Base-by-base conservation (phyloP, 2,329 filamentous ascomycete genomes). In the Xylariaceae sp. region DNA sequence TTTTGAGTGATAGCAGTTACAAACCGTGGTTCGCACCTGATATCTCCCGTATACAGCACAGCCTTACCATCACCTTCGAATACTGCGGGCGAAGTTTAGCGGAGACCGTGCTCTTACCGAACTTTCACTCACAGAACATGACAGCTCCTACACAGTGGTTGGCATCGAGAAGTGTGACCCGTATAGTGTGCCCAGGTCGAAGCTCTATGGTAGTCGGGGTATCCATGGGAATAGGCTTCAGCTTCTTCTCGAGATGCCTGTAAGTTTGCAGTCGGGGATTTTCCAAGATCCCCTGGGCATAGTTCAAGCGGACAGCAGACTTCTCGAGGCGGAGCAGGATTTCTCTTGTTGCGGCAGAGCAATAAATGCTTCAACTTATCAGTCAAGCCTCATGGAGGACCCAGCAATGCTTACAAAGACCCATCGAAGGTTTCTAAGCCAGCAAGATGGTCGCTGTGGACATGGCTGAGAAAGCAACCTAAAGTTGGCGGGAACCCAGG, bases 101-200 rank as follows among this genome's bases (percentile, higher is more conserved):
- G 39, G 6, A 63, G 17, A 60, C 46, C 12, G 6, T 23, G 2
- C 4, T 6, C 12, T 4, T 26, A 16, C 1, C 0, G 8, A 3
- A 16, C 2, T 4, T 1, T 21, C 2, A 72, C 82, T 63, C 70
- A 86, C 83, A 78, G 69, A 97, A 97, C 92, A 96, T 96, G 16
- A 95, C 91, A 16, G 92, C 87, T 0, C 94, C 93, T 0, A 89
- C 83, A 67, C 94, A 98, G 70, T 97, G 94, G 66, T 98, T 97
- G 1, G 94, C 92, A 76, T 96, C 89, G 48, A 97, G 84, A 0
- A 97, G 79, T 0, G 92, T 97, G 16, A 96, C 91, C 43, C 87
- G 86, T 21, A 97, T 86, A n/a, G 75, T 77, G 43, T 83, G 82
- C 1, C 84, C 84, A 0, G 88, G 90, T 1, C 79, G 80, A 2